Evolutionary conservation across 2,329 filamentous ascomycete genomes (phyloP).

Genomic region (Anisogramma anomala): DNA sequence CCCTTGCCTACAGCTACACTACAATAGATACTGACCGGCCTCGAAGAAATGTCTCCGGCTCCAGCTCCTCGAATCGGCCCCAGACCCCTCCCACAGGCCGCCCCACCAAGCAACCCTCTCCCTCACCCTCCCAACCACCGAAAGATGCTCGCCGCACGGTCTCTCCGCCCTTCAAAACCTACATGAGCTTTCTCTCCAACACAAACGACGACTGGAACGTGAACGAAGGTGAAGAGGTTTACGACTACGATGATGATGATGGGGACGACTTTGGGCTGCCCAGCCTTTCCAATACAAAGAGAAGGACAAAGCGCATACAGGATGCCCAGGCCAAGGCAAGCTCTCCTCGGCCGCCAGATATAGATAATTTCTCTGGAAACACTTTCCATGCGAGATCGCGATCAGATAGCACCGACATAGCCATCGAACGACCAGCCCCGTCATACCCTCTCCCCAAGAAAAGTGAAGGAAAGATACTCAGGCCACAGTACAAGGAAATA

Average conservation of each 20-base stretch:
- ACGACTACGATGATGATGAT: constrained; percentile 73
- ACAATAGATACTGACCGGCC: constrained; percentile 15
- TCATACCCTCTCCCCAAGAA: constrained; percentile 83
- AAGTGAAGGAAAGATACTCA: constrained; percentile 84
- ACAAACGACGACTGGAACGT: constrained; percentile 74
- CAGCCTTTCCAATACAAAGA: constrained; percentile 82
- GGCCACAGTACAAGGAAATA: constrained; percentile 97
- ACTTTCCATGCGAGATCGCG: constrained; percentile 32
- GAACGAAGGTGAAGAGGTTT: constrained; percentile 62
- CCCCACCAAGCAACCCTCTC: constrained; percentile 30
- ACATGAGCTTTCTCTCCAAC: constrained; percentile 70
- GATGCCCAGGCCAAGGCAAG: constrained; percentile 30
- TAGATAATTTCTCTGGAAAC: constrained; percentile 2
- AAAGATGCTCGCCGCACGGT: constrained; percentile 41
- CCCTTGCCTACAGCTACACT: neutral
- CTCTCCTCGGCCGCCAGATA: constrained; percentile 12
- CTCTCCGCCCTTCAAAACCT: constrained; percentile 60
- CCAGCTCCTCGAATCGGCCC: constrained; percentile 51
- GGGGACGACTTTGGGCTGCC: constrained; percentile 94
- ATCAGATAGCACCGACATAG: constrained; percentile 86
- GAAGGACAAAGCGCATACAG: constrained; percentile 48
- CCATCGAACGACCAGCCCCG: constrained; percentile 72
- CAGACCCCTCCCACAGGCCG: constrained; percentile 62
- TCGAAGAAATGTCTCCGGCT: constrained; percentile 12
- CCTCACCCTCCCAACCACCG: constrained; percentile 20